Base-by-base conservation (phyloP, 768 basidiomycete species). In the Leccinum arenicola region DNA sequence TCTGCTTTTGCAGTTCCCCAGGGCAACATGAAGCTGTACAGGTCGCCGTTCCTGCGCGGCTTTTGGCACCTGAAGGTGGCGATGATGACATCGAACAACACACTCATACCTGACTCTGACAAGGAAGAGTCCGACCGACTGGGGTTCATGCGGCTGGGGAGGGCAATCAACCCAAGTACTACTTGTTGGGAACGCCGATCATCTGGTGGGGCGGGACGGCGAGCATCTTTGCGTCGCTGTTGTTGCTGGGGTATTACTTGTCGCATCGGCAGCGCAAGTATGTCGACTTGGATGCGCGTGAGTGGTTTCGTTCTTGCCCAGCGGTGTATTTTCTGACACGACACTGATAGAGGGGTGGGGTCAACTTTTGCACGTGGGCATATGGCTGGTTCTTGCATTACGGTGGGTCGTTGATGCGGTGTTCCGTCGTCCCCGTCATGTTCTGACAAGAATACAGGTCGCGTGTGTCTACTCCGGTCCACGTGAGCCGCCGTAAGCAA, bases 61-160 rank as follows among this genome's bases (percentile, higher is more conserved):
- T 99, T 99, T 75, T 95, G 93, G 88, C 96, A 99, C 72, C 84
- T 99, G 57, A 99, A 99, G 69, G 93, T 99, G 25, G 96, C 95
- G 8, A 99, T 99, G 96, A 95, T 95, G 93, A 97, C 96, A 0
- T 98, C 96, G 6, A 99, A 99, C 78, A 99, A 99, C 70, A 97
- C 96, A 0, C 87, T 99, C 56, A 74, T 98, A 43, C 96, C 96
- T 1, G 95, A 99, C 68, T 94, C 96, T 0, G 96, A 99, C 80
- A 98, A 98, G 76, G 93, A 96, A 66, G 97, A 85, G 83, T 65
- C 95, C 96, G 0, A 82, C 83, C 40, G 95, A 98, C 68, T 99
- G 97, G 96, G 97, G 0, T 87, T 91, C 77, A 78, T 98, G 43
- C 85, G 85, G 50, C 81, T 95, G 15, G 96, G 25, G 25, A 25